Conservation (phyloP, 2,329 filamentous ascomycete genomes). For the Xylaria sp. region DNA sequence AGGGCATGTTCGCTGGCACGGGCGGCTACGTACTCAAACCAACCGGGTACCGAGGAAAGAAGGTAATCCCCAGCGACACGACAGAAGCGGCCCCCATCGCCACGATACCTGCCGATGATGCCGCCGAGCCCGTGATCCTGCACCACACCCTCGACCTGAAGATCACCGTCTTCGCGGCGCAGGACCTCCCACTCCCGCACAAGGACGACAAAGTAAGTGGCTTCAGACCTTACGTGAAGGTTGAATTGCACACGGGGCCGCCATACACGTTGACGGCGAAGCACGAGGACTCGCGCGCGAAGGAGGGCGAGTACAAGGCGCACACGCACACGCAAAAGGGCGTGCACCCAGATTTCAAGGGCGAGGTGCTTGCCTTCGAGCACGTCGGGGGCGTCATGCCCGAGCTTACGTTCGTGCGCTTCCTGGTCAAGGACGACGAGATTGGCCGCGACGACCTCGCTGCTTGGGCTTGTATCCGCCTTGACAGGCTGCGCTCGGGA, state of each 20-base stretch:
- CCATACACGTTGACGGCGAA: conserved; percentile 40
- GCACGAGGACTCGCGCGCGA: conserved; percentile 62
- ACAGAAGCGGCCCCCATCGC: conserved; percentile 25
- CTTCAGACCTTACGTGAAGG: conserved; percentile 84
- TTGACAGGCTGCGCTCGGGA: conserved; percentile 81
- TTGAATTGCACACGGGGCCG: conserved; percentile 81
- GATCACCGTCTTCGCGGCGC: conserved; percentile 80
- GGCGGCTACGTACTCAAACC: conserved; percentile 91
- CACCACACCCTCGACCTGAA: conserved; percentile 73
- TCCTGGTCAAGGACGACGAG: conserved; percentile 90
- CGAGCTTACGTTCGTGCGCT: conserved; percentile 77
- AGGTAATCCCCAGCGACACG: conserved; percentile 47
- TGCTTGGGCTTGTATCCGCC: conserved; percentile 87
- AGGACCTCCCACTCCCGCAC: conserved; percentile 74
- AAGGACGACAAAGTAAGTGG: conserved; percentile 61
- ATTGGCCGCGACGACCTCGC: conserved; percentile 80
- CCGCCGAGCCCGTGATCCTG: conserved; percentile 50
- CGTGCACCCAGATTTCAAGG: conserved; percentile 70
- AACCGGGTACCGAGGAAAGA: conserved; percentile 59
- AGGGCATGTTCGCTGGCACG: conserved; percentile 87
- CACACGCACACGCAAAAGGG: conserved; percentile 68
- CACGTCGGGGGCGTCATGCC: conserved; percentile 68
- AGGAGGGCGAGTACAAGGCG: conserved; percentile 67
- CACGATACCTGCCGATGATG: conserved; percentile 35
- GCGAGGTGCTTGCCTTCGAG: conserved; percentile 67